Percentiles rank a stretch among this genome's conserved stretches.
Conservation (phyloP, 2,329 filamentous ascomycete genomes). For the Paecilomyces sp. region DNA sequence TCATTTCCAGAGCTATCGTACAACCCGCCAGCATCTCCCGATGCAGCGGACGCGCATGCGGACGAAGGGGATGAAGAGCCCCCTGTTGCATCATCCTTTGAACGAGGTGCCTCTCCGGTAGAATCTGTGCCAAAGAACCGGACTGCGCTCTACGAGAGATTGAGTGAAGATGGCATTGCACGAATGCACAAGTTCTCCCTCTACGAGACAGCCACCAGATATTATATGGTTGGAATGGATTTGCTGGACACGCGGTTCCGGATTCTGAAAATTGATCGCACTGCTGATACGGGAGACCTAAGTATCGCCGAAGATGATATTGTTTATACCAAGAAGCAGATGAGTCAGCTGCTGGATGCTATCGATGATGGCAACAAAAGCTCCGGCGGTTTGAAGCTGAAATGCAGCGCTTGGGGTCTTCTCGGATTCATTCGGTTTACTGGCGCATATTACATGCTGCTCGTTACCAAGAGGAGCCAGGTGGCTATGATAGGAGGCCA, state of each 20-base stretch:
- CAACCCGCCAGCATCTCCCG: slow-evolving; percentile 21
- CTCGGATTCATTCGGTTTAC: slow-evolving; percentile 95
- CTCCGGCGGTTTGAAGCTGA: slow-evolving; percentile 81
- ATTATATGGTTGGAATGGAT: slow-evolving; percentile 91
- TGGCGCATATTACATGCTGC: slow-evolving; percentile 90
- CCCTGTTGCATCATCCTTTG: slow-evolving; percentile 37
- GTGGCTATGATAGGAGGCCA: slow-evolving; percentile 95
- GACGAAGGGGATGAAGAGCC: slow-evolving; percentile 40
- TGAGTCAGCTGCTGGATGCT: slow-evolving; percentile 85
- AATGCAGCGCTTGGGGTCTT: slow-evolving; percentile 86
- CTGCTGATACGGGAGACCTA: slow-evolving; percentile 68
- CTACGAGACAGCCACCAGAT: slow-evolving; percentile 88
- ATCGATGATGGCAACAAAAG: slow-evolving; percentile 93
- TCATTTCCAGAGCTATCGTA: slow-evolving; percentile 15
- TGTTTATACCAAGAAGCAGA: slow-evolving; percentile 84
- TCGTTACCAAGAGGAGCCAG: slow-evolving; percentile 92
- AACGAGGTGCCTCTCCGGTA: slow-evolving; percentile 32
- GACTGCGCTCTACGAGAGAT: slow-evolving; percentile 25
- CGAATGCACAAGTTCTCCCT: slow-evolving; percentile 95
- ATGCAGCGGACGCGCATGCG: slow-evolving; percentile 22
- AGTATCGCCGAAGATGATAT: slow-evolving; percentile 90
- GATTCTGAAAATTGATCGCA: slow-evolving; percentile 91
- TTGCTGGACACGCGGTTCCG: slow-evolving; percentile 82
- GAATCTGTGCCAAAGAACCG: slow-evolving; percentile 31
- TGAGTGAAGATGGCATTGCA: slow-evolving; percentile 40